Evolutionary conservation across 768 basidiomycete genomes (phyloP).

Genomic region (Dentipellis sp.): DNA sequence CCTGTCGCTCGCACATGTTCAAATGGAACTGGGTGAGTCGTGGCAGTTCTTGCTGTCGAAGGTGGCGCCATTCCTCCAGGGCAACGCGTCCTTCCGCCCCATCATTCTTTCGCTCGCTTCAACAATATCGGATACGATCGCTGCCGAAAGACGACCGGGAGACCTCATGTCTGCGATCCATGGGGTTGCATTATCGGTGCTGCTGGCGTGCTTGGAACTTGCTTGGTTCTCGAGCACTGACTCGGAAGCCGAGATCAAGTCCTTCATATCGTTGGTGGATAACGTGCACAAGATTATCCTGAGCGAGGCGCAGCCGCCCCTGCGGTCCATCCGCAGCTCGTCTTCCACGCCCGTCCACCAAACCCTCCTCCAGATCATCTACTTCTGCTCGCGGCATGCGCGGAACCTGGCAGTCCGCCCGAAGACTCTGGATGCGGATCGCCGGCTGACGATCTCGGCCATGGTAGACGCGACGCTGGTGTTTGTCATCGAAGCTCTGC

Average conservation of each 20-base stretch:
- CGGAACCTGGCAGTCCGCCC: conserved; percentile 38
- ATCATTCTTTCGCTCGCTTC: conserved; percentile 49
- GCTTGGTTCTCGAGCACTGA: conserved; percentile 63
- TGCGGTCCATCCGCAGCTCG: conserved; percentile 60
- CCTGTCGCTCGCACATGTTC: conserved; percentile 74
- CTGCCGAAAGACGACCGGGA: conserved; percentile 61
- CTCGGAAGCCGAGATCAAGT: conserved; percentile 29
- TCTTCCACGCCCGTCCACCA: conserved; percentile 68
- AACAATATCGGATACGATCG: conserved; percentile 56
- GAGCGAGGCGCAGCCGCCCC: conserved; percentile 68
- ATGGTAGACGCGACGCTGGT: conserved; percentile 54
- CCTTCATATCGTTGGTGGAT: conserved; percentile 52
- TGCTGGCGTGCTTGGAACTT: conserved; percentile 72
- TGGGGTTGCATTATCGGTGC: conserved; percentile 58
- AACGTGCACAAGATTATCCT: conserved; percentile 57
- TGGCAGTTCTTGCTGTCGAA: conserved; percentile 70
- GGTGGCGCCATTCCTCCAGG: conserved; percentile 53
- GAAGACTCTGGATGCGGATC: conserved; percentile 48
- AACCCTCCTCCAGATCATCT: conserved; percentile 69
- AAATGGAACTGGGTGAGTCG: conserved; percentile 62
- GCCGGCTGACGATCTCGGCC: conserved; percentile 47
- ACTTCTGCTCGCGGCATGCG: conserved; percentile 63
- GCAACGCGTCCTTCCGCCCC: conserved; percentile 45
- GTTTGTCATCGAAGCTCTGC: conserved; percentile 59
- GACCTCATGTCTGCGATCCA: conserved; percentile 84